phyloP scores from a whole-genome alignment of 441 rosid genomes.

The Sinapis alba region DNA sequence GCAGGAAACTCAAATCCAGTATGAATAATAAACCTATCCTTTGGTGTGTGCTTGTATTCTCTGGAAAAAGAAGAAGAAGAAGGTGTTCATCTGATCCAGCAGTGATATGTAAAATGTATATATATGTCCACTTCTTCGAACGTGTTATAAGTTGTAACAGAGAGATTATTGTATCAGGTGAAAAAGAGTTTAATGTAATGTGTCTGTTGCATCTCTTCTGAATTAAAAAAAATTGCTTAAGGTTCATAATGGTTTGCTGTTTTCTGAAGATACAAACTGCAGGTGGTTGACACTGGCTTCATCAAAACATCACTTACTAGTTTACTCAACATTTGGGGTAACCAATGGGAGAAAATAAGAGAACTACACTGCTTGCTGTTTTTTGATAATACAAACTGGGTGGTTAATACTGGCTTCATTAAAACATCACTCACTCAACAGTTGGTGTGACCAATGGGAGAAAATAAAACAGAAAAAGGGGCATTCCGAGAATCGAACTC shows the following conservation, averaged over 20 bases:
- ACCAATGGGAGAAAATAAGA: constrained; percentile 40
- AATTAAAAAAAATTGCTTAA: background rate
- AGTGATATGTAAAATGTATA: constrained; percentile 25
- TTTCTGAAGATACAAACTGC: background rate
- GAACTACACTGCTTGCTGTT: too few relatives aligned
- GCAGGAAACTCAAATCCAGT: constrained; percentile 51
- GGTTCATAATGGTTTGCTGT: background rate
- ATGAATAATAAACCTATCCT: constrained; percentile 36
- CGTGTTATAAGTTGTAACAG: constrained; percentile 13
- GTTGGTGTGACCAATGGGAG: constrained; percentile 34
- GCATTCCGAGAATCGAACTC: constrained; percentile 89
- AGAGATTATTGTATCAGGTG: background rate
- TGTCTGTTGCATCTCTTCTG: background rate
- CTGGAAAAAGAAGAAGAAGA: constrained; percentile 11
- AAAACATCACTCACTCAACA: background rate
- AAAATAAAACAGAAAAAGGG: constrained; percentile 42
- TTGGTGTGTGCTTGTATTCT: constrained; percentile 12
- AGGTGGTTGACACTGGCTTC: background rate
- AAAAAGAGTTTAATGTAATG: background rate
- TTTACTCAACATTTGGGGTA: background rate
- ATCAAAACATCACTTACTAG: background rate
- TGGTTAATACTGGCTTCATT: background rate
- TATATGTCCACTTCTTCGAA: constrained; percentile 11
- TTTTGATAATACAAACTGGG: too few relatives aligned
- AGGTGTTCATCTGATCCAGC: constrained; percentile 14